Conservation (phyloP, 2,329 filamentous ascomycete genomes). For the Clarireedia paspali region DNA sequence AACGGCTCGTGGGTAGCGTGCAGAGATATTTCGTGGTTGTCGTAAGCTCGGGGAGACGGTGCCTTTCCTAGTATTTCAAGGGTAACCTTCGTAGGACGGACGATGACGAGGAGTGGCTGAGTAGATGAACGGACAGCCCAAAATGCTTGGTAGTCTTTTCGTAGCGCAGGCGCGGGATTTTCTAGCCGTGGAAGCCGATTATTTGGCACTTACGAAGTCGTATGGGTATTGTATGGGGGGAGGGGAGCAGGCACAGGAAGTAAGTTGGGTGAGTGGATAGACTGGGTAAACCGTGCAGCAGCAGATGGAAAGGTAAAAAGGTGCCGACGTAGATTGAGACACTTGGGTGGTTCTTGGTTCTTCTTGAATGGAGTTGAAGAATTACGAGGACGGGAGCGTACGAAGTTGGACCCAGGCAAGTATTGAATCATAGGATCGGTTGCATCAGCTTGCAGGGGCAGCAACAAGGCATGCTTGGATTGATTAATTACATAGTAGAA, state of each 20-base stretch:
- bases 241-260: no score
- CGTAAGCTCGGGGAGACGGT: not conserved
- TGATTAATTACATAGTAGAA: not conserved
- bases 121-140: slow-evolving; percentile 10
- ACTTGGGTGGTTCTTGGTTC: no score
- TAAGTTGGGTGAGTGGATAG: no score
- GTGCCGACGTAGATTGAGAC: no score
- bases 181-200: not conserved
- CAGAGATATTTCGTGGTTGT: not conserved
- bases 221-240: no score
- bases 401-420: no score
- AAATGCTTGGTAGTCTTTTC: slow-evolving; percentile 5
- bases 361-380: no score
- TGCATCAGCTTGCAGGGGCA: slow-evolving; percentile 2
- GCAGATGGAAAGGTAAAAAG: not conserved
- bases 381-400: no score
- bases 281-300: not conserved
- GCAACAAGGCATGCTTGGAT: no score
- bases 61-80: slow-evolving; percentile 5
- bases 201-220: no score
- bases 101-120: slow-evolving; percentile 27
- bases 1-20: not conserved
- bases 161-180: not conserved
- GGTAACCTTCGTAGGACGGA: slow-evolving; percentile 5
- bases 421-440: slow-evolving; percentile 4